phyloP scores from a whole-genome alignment of 1,284 basidiomycete species.

The Boletus austroedulis region DNA sequence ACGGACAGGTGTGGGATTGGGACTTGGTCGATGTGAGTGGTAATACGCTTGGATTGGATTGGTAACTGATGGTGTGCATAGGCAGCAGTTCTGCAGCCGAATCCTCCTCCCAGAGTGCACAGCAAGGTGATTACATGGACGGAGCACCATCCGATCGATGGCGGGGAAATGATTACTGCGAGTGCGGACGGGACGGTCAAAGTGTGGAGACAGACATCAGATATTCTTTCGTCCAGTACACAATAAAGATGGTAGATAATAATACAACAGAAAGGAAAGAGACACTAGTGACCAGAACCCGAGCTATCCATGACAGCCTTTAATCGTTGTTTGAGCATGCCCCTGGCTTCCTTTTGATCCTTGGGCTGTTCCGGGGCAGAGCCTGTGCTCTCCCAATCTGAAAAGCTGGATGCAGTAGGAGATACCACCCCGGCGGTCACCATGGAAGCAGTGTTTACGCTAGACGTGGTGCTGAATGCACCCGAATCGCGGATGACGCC shows the following conservation, averaged over 20 bases:
- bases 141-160: too few relatives aligned
- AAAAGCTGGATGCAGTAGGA: conserved; percentile 31
- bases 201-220: conserved; percentile 50
- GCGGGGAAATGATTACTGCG: conserved; percentile 82
- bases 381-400: conserved; percentile 33
- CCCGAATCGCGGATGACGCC: conserved; percentile 32
- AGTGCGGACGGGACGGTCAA: conserved; percentile 85
- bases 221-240: neutral
- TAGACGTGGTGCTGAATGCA: conserved; percentile 18
- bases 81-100: conserved; percentile 64
- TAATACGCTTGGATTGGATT: neutral
- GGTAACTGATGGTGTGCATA: conserved; percentile 31
- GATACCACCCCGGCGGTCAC: conserved; percentile 26
- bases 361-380: conserved; percentile 25
- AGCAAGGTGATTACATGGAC: too few relatives aligned
- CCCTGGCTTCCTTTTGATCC: conserved; percentile 21
- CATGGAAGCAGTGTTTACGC: conserved; percentile 26
- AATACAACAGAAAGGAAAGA: conserved; percentile 21
- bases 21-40: conserved; percentile 75
- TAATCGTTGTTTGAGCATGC: conserved; percentile 31
- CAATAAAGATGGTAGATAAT: conserved; percentile 8
- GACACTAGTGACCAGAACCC: conserved; percentile 18
- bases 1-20: conserved; percentile 88
- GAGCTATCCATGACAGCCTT: conserved; percentile 34
- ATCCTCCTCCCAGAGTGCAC: conserved; percentile 72